Evolutionary conservation across 306 rosid genomes (phyloP).

Genomic region (Vigna nakashimae): DNA sequence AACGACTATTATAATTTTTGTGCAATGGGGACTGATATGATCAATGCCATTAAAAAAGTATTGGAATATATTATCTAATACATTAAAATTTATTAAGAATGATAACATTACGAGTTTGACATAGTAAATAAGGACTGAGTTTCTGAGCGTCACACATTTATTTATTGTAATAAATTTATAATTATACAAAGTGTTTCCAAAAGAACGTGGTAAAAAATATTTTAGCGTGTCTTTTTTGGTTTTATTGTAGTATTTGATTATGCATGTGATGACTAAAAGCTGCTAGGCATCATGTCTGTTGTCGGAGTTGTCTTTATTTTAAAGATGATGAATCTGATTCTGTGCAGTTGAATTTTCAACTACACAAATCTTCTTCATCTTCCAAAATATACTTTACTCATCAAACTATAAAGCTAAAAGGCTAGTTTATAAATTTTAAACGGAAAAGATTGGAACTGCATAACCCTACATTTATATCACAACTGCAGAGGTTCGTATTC

Average conservation of each 20-base stretch:
- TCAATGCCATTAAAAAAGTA: no score
- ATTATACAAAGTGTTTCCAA: no score
- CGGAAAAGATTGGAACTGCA: neutral
- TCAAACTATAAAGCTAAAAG: neutral
- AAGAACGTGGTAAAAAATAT: neutral
- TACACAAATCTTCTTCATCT: neutral
- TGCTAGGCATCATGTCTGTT: constrained; percentile 7
- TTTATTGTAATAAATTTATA: no score
- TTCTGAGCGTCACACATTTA: no score
- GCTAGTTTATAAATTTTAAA: neutral
- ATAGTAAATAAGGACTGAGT: no score
- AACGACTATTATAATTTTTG: no score
- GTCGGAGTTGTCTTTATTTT: constrained; percentile 26
- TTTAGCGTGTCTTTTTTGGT: neutral
- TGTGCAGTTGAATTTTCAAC: neutral
- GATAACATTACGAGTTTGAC: neutral
- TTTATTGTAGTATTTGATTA: neutral
- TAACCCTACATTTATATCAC: neutral
- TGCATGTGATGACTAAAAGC: constrained; percentile 1
- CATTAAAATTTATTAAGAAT: no score
- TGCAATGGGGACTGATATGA: neutral
- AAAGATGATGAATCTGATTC: neutral
- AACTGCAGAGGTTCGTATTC: neutral
- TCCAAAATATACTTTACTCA: neutral
- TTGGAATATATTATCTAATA: no score